Base-by-base conservation (phyloP, 352 stramenopile genomes). In the Phytophthora ohioensis region DNA sequence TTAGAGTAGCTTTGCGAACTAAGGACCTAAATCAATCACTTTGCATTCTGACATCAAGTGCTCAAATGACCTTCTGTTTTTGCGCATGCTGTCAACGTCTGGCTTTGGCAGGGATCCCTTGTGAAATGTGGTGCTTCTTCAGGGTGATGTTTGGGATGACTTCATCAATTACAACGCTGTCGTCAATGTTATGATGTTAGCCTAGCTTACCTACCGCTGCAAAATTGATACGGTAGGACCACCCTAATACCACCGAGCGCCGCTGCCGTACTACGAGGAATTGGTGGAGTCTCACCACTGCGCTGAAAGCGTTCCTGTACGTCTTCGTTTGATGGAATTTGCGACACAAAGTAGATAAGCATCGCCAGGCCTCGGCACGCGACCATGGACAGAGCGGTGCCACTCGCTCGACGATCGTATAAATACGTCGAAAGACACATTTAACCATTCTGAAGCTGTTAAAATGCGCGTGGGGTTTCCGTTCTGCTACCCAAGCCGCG, bases 231-330 rank as follows among this genome's bases (percentile, higher is more conserved):
- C 34, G 8, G 17, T 32, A 58, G 51, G 15, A n/a, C 3, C 51
- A 47, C 21, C 34, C 51, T 10, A 47, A 36, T 45, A 46, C 13
- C 34, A n/a, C 34, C 13, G 38, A 38, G 48, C 5, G 3, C 9
- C 21, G 7, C 27, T 59, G 21, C 52, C 36, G 1, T 59, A 48
- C 17, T 59, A 46, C 13, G 52, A 59, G 8, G n/a, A 59, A 3
- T 13, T 59, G 7, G 39, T 47, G 5, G 21, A 49, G 9, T 69
- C 54, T 63, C 62, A 0, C 67, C 58, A 31, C 58, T 74, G 3
- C 55, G 57, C 17, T 74, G 67, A 41, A 69, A 74, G 13, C 52
- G 35, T 38, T 74, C 65, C 47, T 66, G 45, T 6, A 67, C 17
- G 1, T 64, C 67, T 11, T 53, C 36, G 54, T 60, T 74, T 1